These are phyloP conservation scores for Calonectria ilicicola DNA, from an alignment of 2,329 filamentous ascomycete species.

Conservation along the genomic window DNA sequence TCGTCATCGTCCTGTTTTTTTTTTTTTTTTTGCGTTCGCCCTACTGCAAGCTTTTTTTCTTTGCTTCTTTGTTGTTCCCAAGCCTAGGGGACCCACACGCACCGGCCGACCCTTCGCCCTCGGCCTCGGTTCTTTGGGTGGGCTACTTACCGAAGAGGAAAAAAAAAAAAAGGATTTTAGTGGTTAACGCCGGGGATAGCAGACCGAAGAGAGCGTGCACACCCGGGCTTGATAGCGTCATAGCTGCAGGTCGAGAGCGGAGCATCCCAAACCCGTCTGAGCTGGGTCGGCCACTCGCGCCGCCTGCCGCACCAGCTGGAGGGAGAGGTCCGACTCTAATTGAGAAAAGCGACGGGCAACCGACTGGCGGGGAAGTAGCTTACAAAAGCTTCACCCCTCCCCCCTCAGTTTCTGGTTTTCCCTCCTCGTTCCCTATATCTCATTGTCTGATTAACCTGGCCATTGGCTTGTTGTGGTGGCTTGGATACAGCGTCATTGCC, in stretches of 20 bases:
- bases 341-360: neutral
- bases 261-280: constrained; percentile 10
- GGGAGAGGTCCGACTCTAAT: neutral
- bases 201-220: constrained; percentile 5
- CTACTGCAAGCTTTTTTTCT: constrained; percentile 2
- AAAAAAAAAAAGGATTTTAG: neutral
- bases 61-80: neutral
- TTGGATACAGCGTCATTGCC: neutral
- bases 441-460: neutral
- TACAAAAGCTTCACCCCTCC: constrained; percentile 20
- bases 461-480: neutral
- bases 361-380: constrained; percentile 6
- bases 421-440: constrained; percentile 1
- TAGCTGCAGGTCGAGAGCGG: constrained; percentile 28
- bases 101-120: constrained; percentile 2
- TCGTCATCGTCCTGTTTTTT: neutral
- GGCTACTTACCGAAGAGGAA: neutral
- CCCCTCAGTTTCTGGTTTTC: neutral
- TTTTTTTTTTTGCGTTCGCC: constrained; percentile 1
- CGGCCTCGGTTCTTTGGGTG: constrained; percentile 17
- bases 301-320: neutral
- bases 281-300: neutral
- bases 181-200: constrained; percentile 23
- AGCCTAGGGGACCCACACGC: neutral
- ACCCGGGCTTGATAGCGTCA: constrained; percentile 34